Evolutionary conservation across 2,329 filamentous ascomycete species (phyloP), one percentile per base, ranked within the genome.

Genomic region (Sphaceloma murrayae): DNA sequence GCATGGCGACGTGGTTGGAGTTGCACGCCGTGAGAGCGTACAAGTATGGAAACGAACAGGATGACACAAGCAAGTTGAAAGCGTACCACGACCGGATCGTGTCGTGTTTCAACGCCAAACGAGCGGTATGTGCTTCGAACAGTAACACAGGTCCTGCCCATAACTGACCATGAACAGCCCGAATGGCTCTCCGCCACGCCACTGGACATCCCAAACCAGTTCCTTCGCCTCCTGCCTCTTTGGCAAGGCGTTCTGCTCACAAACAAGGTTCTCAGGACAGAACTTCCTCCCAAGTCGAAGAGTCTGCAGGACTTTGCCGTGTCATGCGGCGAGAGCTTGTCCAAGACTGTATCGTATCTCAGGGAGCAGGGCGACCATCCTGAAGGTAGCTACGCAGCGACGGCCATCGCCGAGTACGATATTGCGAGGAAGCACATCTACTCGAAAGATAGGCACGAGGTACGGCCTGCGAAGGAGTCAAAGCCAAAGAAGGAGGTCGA

Each of bases 231-330:
- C 3, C 51, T 67, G 7, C 58, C 63, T 9, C 52, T 68, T 16
- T 67, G 60, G 59, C 65, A 68, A 46, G 67, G 62, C n/a, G 57
- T 70, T n/a, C 56, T 52, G 34, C 58, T 68, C 3, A 62, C 67
- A 1, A 56, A 58, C 40, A 59, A 59, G 24, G 61, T 69, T 3
- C 59, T 69, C 0, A 62, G 62, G 7, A 46, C 47, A 3, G 47
- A 62, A 6, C 60, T 64, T 50, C 54, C 56, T 36, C 56, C 56
- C 5, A 43, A 53, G 17, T 33, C 46, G 1, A 33, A 51, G 7
- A 44, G 51, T 7, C 56, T 53, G 7, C 43, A 44, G 14, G 48
- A 52, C 27, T 47, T 57, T n/a, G 45, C 53, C 4, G 42, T 48
- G 9, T 48, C 54, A 18, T 61, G 57, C 44, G 54, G 57, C 24